Conservation (phyloP, 192 early-diverging fungal genomes). For the Obelidium mucronatum region DNA sequence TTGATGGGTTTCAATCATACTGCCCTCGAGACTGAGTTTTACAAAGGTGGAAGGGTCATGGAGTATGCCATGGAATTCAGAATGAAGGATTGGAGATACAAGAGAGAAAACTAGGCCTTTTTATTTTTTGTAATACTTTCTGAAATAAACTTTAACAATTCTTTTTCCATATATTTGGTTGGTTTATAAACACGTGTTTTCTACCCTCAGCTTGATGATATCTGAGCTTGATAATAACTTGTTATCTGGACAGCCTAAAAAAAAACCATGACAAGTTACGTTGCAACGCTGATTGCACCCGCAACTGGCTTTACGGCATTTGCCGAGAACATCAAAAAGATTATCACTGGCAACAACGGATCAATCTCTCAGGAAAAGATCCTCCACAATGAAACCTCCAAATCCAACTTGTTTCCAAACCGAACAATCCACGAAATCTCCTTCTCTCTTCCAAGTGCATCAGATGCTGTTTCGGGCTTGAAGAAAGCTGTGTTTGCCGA, state of each 20-base stretch:
- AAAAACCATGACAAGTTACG: neutral
- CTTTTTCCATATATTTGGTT: neutral
- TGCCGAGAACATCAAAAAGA: neutral
- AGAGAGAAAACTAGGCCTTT: neutral
- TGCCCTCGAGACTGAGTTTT: too few species aligned
- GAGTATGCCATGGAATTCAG: too few species aligned
- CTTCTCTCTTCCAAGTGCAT: neutral
- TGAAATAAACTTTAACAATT: neutral
- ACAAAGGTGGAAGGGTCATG: too few species aligned
- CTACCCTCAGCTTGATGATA: too few species aligned
- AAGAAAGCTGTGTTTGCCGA: neutral
- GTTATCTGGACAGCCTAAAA: neutral
- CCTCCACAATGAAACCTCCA: neutral
- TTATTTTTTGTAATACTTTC: neutral
- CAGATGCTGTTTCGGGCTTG: neutral
- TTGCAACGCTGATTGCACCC: conserved; percentile 7
- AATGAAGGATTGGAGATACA: too few species aligned
- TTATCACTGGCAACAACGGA: neutral
- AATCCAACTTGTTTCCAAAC: neutral
- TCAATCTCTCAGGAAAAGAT: neutral
- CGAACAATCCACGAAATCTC: neutral
- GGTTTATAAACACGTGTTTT: neutral
- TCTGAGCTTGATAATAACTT: too few species aligned
- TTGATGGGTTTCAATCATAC: too few species aligned
- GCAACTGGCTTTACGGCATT: neutral